These are phyloP conservation scores for Phialophora macrospora DNA, from an alignment of 2,329 filamentous ascomycete genomes.

Conservation along the genomic window DNA sequence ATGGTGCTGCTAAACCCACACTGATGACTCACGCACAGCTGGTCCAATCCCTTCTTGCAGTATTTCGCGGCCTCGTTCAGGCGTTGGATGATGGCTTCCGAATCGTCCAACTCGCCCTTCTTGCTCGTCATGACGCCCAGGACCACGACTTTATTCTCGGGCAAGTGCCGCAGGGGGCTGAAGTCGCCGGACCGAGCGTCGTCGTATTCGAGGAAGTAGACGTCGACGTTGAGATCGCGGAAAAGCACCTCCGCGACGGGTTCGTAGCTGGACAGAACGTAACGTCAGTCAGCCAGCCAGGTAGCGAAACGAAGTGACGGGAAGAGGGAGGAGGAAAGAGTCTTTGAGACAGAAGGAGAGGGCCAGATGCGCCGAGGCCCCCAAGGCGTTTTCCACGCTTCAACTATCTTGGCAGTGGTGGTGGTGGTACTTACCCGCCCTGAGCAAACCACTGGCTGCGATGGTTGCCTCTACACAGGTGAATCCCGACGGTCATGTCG, in stretches of 20 bases:
- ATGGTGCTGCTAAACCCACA: conserved; percentile 63
- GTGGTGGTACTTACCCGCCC: too few relatives aligned
- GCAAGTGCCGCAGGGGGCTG: conserved; percentile 59
- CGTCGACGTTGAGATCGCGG: conserved; percentile 61
- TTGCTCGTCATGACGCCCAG: conserved; percentile 62
- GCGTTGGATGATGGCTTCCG: conserved; percentile 49
- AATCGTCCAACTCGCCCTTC: conserved; percentile 62
- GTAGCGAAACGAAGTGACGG: neutral
- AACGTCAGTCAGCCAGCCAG: neutral
- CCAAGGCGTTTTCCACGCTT: too few relatives aligned
- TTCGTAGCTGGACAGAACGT: conserved; percentile 52
- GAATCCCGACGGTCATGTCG: conserved; percentile 63
- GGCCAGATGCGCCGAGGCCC: too few relatives aligned
- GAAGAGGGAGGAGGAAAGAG: neutral
- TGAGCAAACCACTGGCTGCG: conserved; percentile 62
- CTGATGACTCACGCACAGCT: conserved; percentile 63
- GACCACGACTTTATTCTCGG: conserved; percentile 60
- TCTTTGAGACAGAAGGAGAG: too few relatives aligned
- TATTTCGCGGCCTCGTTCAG: conserved; percentile 54
- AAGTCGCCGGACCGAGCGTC: conserved; percentile 63
- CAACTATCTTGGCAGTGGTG: too few relatives aligned
- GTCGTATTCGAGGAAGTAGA: conserved; percentile 66
- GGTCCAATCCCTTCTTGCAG: conserved; percentile 59
- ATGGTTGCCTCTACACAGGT: conserved; percentile 64
- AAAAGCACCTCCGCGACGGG: conserved; percentile 63